Percentiles rank a stretch among this genome's conserved stretches.
Evolutionary conservation across 208 protist genomes (phyloP).

Genomic region (Strigomonas culicis): DNA sequence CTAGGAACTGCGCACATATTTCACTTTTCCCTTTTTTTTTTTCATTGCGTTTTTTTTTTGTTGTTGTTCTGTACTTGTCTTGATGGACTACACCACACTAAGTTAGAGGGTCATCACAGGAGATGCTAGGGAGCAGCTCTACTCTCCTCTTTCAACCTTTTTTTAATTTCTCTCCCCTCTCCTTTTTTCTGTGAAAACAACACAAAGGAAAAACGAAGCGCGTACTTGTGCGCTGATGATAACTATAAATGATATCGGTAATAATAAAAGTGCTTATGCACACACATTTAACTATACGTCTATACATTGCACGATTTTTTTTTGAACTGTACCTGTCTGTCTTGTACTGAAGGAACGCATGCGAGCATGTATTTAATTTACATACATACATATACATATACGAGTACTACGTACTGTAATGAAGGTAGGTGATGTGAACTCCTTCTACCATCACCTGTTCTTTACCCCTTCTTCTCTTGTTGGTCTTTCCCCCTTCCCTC

Average conservation of each 20-base stretch:
- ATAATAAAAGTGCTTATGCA: constrained; percentile 3
- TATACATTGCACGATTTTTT: constrained; percentile 9
- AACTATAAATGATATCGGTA: neutral
- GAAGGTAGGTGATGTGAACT: constrained; percentile 2
- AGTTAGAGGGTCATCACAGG: neutral
- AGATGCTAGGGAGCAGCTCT: neutral
- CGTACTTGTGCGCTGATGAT: neutral
- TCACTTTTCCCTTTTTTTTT: constrained; percentile 6
- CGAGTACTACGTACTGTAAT: neutral
- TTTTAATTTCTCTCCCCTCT: neutral
- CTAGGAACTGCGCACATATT: neutral
- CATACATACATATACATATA: constrained; percentile 13
- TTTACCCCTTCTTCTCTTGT: neutral
- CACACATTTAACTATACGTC: neutral
- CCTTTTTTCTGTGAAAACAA: constrained; percentile 2
- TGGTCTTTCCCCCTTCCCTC: neutral
- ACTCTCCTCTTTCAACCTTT: neutral
- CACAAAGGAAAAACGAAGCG: neutral
- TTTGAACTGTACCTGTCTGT: constrained; percentile 7
- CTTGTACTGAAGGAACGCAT: neutral
- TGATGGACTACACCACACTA: neutral
- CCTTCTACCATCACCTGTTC: neutral
- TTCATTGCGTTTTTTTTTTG: constrained; percentile 5
- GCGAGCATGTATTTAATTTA: neutral
- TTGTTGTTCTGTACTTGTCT: neutral